These are phyloP conservation scores for Firmiana major DNA, from an alignment of 345 rosid genomes.

Conservation along the genomic window DNA sequence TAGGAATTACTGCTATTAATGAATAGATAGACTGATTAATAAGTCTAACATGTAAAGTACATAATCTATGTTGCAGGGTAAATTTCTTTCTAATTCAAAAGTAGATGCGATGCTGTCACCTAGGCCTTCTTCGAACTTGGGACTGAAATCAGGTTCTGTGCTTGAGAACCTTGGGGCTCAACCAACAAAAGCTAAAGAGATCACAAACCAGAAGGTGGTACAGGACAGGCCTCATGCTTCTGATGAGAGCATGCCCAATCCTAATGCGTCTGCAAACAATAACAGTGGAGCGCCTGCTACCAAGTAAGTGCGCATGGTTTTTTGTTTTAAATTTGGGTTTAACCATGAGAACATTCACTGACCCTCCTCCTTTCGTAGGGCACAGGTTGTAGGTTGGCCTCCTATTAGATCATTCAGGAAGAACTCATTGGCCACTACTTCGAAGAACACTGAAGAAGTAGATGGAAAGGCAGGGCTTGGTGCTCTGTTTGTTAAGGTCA, in stretches of 20 bases:
- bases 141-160: slow-evolving; percentile 43
- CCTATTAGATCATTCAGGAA: slow-evolving; percentile 66
- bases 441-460: slow-evolving; percentile 54
- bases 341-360: background rate
- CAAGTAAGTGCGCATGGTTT: slow-evolving; percentile 33
- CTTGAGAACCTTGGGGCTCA: slow-evolving; percentile 47
- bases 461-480: slow-evolving; percentile 62
- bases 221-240: slow-evolving; percentile 36
- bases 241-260: slow-evolving; percentile 27
- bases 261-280: slow-evolving; percentile 24
- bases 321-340: background rate
- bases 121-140: slow-evolving; percentile 43
- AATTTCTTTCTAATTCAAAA: slow-evolving; percentile 37
- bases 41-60: slow-evolving; percentile 17
- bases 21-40: background rate
- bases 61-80: slow-evolving; percentile 39
- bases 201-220: slow-evolving; percentile 23
- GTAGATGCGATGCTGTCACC: slow-evolving; percentile 38
- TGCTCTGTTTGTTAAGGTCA: slow-evolving; percentile 60
- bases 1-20: slow-evolving; percentile 15
- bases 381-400: slow-evolving; percentile 83
- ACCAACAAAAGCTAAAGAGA: slow-evolving; percentile 41
- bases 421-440: slow-evolving; percentile 54
- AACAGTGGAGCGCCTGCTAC: slow-evolving; percentile 44
- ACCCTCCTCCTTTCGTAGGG: slow-evolving; percentile 36